phyloP scores from a whole-genome alignment of 179 eudicot genomes.

The Carnegiea gigantea region DNA sequence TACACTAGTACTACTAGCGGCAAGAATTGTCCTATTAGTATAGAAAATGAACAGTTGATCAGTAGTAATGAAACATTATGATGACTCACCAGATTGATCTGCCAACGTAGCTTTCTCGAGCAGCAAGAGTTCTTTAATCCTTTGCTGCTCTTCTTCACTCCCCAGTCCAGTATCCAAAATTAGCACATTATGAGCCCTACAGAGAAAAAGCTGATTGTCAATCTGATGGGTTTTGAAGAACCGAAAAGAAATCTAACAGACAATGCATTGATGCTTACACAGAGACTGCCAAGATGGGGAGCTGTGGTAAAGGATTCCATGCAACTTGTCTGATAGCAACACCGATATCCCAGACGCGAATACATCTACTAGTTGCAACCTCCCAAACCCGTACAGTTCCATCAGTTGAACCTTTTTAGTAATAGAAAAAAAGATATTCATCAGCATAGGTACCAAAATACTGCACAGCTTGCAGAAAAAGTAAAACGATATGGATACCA shows the following conservation, averaged over 20 bases:
- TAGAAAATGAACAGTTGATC: neutral
- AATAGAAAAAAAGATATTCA: neutral
- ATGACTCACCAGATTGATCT: slow-evolving; percentile 72
- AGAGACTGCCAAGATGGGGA: slow-evolving; percentile 79
- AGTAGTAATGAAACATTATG: neutral
- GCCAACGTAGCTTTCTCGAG: slow-evolving; percentile 38
- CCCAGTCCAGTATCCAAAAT: slow-evolving; percentile 74
- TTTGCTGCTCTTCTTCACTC: slow-evolving; percentile 60
- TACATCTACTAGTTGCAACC: slow-evolving; percentile 87
- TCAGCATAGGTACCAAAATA: neutral
- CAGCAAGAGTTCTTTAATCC: slow-evolving; percentile 61
- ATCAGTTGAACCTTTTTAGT: slow-evolving; percentile 72
- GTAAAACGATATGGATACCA: slow-evolving; percentile 44
- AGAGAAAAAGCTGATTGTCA: slow-evolving; percentile 8
- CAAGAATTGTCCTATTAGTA: neutral
- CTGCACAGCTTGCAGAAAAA: neutral
- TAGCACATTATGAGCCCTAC: slow-evolving; percentile 75
- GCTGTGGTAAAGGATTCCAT: slow-evolving; percentile 88
- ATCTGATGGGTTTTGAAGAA: neutral
- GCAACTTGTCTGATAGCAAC: slow-evolving; percentile 66
- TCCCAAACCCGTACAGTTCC: slow-evolving; percentile 94
- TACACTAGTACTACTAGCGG: neutral
- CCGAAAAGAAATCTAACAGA: neutral
- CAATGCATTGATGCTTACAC: slow-evolving; percentile 47
- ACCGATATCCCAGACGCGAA: slow-evolving; percentile 76